These are phyloP conservation scores for Eucommia ulmoides DNA, from an alignment of 257 asterid genomes.

Conservation along the genomic window DNA sequence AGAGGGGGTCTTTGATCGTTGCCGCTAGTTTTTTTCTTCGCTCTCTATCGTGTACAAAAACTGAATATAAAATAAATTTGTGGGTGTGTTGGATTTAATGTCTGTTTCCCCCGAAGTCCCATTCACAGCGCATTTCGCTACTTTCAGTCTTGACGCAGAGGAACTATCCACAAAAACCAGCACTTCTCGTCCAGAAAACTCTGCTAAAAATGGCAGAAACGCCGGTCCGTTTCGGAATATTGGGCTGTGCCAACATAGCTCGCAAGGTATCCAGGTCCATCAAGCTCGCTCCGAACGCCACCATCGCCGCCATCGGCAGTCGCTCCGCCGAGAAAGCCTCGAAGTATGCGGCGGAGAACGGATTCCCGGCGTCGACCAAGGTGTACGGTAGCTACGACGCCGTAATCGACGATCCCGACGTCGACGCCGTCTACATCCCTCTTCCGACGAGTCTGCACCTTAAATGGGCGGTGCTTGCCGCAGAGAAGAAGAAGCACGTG, in stretches of 20 bases:
- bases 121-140: too few species aligned
- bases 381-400: constrained; percentile 30
- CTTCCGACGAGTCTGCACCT: constrained; percentile 35
- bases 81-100: too few species aligned
- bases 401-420: constrained; percentile 27
- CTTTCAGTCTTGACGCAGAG: too few species aligned
- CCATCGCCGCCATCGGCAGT: constrained; percentile 29
- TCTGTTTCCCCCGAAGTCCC: too few species aligned
- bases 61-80: too few species aligned
- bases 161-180: too few species aligned
- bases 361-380: constrained; percentile 18
- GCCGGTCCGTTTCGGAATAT: constrained; percentile 25
- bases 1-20: too few species aligned
- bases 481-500: constrained; percentile 26
- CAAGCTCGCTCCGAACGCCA: constrained; percentile 17
- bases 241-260: constrained; percentile 35
- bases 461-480: constrained; percentile 32
- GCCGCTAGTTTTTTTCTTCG: too few species aligned
- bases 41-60: too few species aligned
- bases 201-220: constrained; percentile 11
- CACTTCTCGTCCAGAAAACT: too few species aligned
- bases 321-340: constrained; percentile 28
- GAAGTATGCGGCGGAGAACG: constrained; percentile 18
- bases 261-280: constrained; percentile 31
- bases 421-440: constrained; percentile 35